A percentile compares a stretch with the other conserved stretches of the same genome.
These are phyloP conservation scores for Botrytis tulipae DNA, from an alignment of 2,329 filamentous ascomycete species.

Conservation along the genomic window DNA sequence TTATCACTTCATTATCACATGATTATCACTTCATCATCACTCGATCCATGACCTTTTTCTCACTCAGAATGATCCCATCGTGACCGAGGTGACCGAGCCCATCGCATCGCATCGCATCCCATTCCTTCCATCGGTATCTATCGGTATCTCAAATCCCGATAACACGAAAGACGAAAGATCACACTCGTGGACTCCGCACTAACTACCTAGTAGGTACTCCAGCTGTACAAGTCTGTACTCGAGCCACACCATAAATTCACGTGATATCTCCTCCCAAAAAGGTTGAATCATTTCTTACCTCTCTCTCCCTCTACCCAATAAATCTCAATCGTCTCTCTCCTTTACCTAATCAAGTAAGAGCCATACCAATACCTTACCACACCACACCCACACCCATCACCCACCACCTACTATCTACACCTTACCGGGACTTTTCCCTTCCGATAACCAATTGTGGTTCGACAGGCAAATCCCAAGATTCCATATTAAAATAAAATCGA, in stretches of 20 bases:
- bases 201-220: no score
- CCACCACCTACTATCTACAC: no score
- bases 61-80: not conserved
- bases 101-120: no score
- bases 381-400: no score
- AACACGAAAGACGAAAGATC: not conserved
- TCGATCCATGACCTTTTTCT: not conserved
- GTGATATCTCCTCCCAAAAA: not conserved
- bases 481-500: not conserved
- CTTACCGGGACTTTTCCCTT: not conserved
- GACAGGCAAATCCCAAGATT: not conserved
- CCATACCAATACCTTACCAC: not conserved
- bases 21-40: no score
- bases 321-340: not conserved
- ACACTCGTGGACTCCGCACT: not conserved
- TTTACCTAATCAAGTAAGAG: not conserved
- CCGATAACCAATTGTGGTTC: conserved; percentile 23
- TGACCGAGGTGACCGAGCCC: no score
- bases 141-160: not conserved
- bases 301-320: not conserved
- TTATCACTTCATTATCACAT: no score
- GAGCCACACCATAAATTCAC: not conserved
- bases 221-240: no score
- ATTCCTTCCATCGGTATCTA: not conserved
- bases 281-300: not conserved